Evolutionary conservation across 2,329 filamentous ascomycete genomes (phyloP).

Genomic region (Aspergillus ochraceus): DNA sequence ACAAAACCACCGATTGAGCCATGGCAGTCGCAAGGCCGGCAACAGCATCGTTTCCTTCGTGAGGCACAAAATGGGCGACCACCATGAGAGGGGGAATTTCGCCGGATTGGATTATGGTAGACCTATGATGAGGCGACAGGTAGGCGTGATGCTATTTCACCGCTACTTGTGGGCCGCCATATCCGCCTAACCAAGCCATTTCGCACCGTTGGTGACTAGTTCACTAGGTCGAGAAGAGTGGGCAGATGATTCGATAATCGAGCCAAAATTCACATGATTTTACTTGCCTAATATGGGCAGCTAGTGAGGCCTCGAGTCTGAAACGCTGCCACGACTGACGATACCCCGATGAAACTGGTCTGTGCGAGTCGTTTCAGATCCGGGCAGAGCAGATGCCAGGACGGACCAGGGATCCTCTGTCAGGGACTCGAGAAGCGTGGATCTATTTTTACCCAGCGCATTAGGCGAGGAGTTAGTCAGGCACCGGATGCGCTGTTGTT

Average conservation of each 20-base stretch:
- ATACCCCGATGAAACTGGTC: not conserved
- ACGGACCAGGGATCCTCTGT: not conserved
- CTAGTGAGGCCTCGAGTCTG: not conserved
- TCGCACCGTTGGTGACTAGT: not conserved
- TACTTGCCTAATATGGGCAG: not conserved
- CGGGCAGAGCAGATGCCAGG: not conserved
- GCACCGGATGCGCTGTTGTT: not conserved
- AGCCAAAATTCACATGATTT: not conserved
- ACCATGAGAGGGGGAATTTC: not conserved
- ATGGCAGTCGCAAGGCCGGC: not conserved
- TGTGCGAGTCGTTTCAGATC: not conserved
- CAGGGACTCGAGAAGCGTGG: not conserved
- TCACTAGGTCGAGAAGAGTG: not conserved
- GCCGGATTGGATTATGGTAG: not conserved
- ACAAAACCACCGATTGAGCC: conserved; percentile 6
- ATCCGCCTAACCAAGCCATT: not conserved
- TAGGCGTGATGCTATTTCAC: conserved; percentile 8
- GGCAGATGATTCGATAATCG: not conserved
- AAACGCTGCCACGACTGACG: not conserved
- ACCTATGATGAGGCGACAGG: conserved; percentile 11
- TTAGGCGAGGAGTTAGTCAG: not conserved
- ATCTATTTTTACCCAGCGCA: not conserved
- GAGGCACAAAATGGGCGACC: not conserved
- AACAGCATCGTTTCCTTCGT: not conserved
- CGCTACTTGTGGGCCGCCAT: conserved; percentile 6